phyloP scores from a whole-genome alignment of 495 filamentous ascomycete species.

The Talaromyces proteolyticus region DNA sequence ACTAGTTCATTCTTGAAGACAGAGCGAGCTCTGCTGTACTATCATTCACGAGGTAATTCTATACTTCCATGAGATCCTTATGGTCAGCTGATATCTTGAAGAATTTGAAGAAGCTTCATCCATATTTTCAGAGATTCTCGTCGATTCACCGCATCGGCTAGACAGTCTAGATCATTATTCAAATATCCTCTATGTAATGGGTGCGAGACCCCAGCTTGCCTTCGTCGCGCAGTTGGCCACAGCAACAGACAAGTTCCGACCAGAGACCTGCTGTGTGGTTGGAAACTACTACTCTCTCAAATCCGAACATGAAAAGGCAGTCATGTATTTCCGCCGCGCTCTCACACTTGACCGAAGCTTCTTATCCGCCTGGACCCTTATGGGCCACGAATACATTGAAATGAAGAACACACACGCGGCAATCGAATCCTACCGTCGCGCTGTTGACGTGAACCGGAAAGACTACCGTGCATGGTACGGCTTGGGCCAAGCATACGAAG shows the following conservation, averaged over 20 bases:
- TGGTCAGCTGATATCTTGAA: slow-evolving; percentile 13
- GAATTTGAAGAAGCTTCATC: slow-evolving; percentile 82
- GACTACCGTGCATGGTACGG: slow-evolving; percentile 99
- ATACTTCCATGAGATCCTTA: not conserved
- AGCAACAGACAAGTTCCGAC: slow-evolving; percentile 88
- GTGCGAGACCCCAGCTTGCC: slow-evolving; percentile 76
- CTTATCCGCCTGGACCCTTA: slow-evolving; percentile 93
- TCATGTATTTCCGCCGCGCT: slow-evolving; percentile 95
- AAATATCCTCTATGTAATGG: slow-evolving; percentile 94
- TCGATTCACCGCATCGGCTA: slow-evolving; percentile 76
- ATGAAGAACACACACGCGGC: slow-evolving; percentile 99
- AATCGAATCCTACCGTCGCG: slow-evolving; percentile 93
- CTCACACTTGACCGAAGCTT: slow-evolving; percentile 91
- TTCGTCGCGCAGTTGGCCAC: slow-evolving; percentile 88
- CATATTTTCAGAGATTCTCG: slow-evolving; percentile 77
- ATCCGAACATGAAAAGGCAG: slow-evolving; percentile 94
- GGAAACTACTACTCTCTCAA: slow-evolving; percentile 96
- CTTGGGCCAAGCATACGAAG: slow-evolving; percentile 93
- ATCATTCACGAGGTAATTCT: slow-evolving; percentile 69
- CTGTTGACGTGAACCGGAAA: slow-evolving; percentile 92
- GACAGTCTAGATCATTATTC: slow-evolving; percentile 93
- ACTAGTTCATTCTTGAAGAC: slow-evolving; percentile 83
- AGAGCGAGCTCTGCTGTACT: slow-evolving; percentile 78
- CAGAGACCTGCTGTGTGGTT: slow-evolving; percentile 93
- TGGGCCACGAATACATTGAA: slow-evolving; percentile 99